Conservation (phyloP, 2,329 filamentous ascomycete species). For the Capronia epimyces region DNA sequence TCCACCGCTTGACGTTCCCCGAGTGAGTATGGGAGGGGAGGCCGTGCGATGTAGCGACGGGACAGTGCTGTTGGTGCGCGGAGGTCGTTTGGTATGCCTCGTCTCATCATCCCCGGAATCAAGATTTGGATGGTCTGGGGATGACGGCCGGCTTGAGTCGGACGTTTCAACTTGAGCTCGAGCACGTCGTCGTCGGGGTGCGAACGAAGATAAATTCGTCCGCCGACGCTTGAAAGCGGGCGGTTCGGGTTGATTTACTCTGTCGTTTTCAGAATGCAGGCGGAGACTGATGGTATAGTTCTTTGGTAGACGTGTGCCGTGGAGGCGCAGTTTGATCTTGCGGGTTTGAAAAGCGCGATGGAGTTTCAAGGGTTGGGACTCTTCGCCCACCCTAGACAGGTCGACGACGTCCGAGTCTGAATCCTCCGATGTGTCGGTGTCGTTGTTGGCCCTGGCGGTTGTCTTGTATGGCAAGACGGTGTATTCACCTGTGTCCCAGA, state of each 20-base stretch:
- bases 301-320: slow-evolving; percentile 50
- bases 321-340: slow-evolving; percentile 54
- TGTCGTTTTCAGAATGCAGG: slow-evolving; percentile 45
- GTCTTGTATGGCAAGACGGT: slow-evolving; percentile 46
- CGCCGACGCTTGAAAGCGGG: slow-evolving; percentile 25
- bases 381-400: not conserved
- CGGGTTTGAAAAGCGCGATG: slow-evolving; percentile 48
- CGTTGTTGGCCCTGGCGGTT: slow-evolving; percentile 26
- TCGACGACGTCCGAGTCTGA: slow-evolving; percentile 32
- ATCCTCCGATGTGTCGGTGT: slow-evolving; percentile 1
- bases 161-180: slow-evolving; percentile 1
- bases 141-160: slow-evolving; percentile 7
- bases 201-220: slow-evolving; percentile 6
- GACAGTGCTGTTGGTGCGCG: slow-evolving; percentile 11
- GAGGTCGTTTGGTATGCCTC: not conserved
- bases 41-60: slow-evolving; percentile 22
- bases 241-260: slow-evolving; percentile 30
- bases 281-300: slow-evolving; percentile 53
- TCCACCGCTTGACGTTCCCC: not conserved
- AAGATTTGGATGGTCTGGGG: not conserved
- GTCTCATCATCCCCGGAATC: not conserved
- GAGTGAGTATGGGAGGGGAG: slow-evolving; percentile 17
- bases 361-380: slow-evolving; percentile 43
- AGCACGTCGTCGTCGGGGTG: slow-evolving; percentile 20
- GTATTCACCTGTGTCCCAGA: slow-evolving; percentile 60